Percentiles rank a stretch among this genome's conserved stretches.
Evolutionary conservation across 331 rosid genomes (phyloP).

Genomic region (Saraca asoca): DNA sequence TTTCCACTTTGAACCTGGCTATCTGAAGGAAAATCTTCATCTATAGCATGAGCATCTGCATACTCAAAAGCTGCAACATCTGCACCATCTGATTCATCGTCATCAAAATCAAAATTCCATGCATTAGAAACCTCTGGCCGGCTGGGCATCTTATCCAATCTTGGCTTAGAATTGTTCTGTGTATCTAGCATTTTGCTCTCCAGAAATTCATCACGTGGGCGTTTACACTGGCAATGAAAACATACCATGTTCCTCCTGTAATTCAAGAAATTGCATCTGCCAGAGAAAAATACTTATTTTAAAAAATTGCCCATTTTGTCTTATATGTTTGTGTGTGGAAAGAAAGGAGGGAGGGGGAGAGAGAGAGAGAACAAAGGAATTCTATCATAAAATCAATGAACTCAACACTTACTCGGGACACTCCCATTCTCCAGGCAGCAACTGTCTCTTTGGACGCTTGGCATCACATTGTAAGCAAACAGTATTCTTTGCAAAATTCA

Average conservation of each 20-base stretch:
- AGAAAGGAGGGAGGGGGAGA: background rate
- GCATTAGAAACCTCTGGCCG: slow-evolving; percentile 77
- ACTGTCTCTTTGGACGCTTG: slow-evolving; percentile 94
- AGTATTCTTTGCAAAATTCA: slow-evolving; percentile 92
- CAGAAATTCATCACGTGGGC: slow-evolving; percentile 75
- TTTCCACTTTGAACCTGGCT: slow-evolving; percentile 49
- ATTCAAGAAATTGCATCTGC: slow-evolving; percentile 97
- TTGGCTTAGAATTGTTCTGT: slow-evolving; percentile 47
- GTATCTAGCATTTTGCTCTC: slow-evolving; percentile 68
- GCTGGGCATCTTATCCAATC: slow-evolving; percentile 49
- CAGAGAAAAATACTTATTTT: slow-evolving; percentile 33
- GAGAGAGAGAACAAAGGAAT: slow-evolving; percentile 9
- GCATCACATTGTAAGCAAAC: slow-evolving; percentile 96
- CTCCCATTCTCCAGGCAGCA: slow-evolving; percentile 99
- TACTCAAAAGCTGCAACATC: slow-evolving; percentile 96
- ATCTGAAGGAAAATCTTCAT: slow-evolving; percentile 49
- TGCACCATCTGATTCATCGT: slow-evolving; percentile 94
- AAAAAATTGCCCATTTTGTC: background rate
- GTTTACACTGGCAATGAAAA: slow-evolving; percentile 96
- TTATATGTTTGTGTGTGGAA: background rate
- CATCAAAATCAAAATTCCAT: slow-evolving; percentile 97
- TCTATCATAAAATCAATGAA: slow-evolving; percentile 13
- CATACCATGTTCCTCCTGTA: slow-evolving; percentile 90
- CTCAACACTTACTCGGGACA: slow-evolving; percentile 82
- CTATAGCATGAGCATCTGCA: slow-evolving; percentile 72